Conservation (phyloP, 2,329 filamentous ascomycete species). For the Chaetomiaceae sp. region DNA sequence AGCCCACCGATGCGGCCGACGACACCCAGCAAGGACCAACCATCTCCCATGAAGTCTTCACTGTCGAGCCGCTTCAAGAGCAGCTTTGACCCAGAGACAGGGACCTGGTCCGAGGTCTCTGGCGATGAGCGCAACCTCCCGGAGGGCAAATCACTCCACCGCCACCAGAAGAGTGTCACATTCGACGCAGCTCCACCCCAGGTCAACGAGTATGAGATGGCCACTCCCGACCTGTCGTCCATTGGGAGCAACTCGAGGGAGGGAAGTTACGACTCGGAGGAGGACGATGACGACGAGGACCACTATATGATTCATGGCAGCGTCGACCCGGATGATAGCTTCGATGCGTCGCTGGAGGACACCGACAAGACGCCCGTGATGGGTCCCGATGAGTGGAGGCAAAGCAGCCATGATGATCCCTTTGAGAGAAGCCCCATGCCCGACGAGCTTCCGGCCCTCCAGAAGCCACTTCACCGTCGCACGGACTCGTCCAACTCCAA, state of each 20-base stretch:
- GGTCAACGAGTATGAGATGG: constrained; percentile 97
- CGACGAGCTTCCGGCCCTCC: constrained; percentile 43
- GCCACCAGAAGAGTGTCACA: constrained; percentile 93
- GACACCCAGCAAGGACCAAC: constrained; percentile 64
- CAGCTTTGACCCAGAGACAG: constrained; percentile 64
- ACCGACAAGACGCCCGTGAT: constrained; percentile 97
- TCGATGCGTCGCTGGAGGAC: constrained; percentile 91
- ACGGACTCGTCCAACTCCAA: constrained; percentile 74
- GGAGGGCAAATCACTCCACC: constrained; percentile 65
- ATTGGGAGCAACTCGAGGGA: constrained; percentile 85
- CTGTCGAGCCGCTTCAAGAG: constrained; percentile 64
- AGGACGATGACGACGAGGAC: constrained; percentile 64
- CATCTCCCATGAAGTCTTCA: constrained; percentile 85
- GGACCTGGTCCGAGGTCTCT: constrained; percentile 63
- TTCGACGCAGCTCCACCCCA: constrained; percentile 92
- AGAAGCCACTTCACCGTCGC: constrained; percentile 55
- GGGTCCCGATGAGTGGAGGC: constrained; percentile 93
- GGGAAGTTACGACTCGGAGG: constrained; percentile 84
- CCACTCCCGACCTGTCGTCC: constrained; percentile 92
- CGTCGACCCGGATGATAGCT: constrained; percentile 74
- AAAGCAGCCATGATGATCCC: constrained; percentile 47
- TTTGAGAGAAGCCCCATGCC: constrained; percentile 70
- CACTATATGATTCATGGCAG: constrained; percentile 52
- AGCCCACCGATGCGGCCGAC: constrained; percentile 33
- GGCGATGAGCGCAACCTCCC: constrained; percentile 56